Conservation (phyloP, 2,329 filamentous ascomycete genomes). For the Beauveria rudraprayagi region DNA sequence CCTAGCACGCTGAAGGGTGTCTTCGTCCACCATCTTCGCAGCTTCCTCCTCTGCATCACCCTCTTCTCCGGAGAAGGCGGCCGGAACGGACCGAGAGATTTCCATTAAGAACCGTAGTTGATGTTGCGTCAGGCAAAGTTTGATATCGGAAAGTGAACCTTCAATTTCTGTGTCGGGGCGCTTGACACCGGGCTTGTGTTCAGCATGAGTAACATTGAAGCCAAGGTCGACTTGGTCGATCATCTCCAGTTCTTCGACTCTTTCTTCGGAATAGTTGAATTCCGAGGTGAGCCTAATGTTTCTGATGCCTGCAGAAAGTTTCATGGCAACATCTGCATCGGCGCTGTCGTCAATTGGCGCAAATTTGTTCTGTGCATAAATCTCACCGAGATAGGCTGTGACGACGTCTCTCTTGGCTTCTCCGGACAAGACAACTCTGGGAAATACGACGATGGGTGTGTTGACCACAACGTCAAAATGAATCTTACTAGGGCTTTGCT, state of each 20-base stretch:
- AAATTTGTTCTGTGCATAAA: conserved; percentile 94
- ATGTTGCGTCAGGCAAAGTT: conserved; percentile 79
- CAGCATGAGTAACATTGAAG: conserved; percentile 85
- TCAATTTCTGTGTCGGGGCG: conserved; percentile 88
- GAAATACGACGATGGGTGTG: conserved; percentile 94
- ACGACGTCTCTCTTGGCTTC: conserved; percentile 69
- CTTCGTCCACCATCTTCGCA: conserved; percentile 61
- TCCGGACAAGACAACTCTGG: conserved; percentile 64
- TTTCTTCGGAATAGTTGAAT: conserved; percentile 67
- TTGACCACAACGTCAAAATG: conserved; percentile 91
- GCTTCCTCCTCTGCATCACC: conserved; percentile 69
- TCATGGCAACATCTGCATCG: conserved; percentile 70
- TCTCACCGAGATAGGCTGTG: conserved; percentile 91
- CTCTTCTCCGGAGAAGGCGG: conserved; percentile 63
- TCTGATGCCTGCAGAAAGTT: conserved; percentile 81
- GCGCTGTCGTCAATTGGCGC: conserved; percentile 72
- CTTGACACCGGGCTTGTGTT: conserved; percentile 69
- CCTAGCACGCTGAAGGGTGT: conserved; percentile 40
- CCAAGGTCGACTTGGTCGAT: conserved; percentile 94
- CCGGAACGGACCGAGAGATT: conserved; percentile 78
- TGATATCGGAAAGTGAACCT: conserved; percentile 87
- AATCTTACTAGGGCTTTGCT: conserved; percentile 82
- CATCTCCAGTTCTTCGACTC: conserved; percentile 82
- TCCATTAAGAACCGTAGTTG: conserved; percentile 87
- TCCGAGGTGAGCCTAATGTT: conserved; percentile 87